phyloP scores from a whole-genome alignment of 306 rosid genomes.

The Phaseolus lunatus region DNA sequence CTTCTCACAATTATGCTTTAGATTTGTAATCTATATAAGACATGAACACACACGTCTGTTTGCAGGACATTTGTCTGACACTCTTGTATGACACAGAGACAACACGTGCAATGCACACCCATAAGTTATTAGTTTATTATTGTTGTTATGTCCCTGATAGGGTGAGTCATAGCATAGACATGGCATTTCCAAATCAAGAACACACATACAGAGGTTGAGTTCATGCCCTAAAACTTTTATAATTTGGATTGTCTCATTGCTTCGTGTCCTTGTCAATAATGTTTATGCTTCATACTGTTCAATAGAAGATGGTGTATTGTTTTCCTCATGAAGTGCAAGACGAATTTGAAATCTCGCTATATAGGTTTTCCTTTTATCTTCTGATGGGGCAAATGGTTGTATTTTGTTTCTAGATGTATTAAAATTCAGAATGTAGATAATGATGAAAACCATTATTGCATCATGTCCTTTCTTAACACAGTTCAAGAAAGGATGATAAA shows the following conservation, averaged over 20 bases:
- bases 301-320: constrained; percentile 12
- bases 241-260: background rate
- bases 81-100: background rate
- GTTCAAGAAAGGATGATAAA: constrained; percentile 10
- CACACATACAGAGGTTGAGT: background rate
- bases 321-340: constrained; percentile 18
- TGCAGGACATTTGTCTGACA: constrained; percentile 1
- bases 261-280: background rate
- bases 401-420: constrained; percentile 11
- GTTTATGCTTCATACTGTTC: constrained; percentile 1
- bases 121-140: background rate
- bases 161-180: background rate
- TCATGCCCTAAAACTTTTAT: background rate
- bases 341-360: background rate
- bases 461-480: background rate
- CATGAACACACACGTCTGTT: background rate
- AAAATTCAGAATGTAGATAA: constrained; percentile 1
- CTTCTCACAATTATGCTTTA: constrained; percentile 6
- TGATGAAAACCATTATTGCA: background rate
- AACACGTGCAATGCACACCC: background rate
- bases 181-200: background rate
- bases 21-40: background rate
- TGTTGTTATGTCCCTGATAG: background rate
- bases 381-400: constrained; percentile 8
- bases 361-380: background rate